phyloP scores from a whole-genome alignment of 2,329 filamentous ascomycete species.

The Clarireedia hainanense region DNA sequence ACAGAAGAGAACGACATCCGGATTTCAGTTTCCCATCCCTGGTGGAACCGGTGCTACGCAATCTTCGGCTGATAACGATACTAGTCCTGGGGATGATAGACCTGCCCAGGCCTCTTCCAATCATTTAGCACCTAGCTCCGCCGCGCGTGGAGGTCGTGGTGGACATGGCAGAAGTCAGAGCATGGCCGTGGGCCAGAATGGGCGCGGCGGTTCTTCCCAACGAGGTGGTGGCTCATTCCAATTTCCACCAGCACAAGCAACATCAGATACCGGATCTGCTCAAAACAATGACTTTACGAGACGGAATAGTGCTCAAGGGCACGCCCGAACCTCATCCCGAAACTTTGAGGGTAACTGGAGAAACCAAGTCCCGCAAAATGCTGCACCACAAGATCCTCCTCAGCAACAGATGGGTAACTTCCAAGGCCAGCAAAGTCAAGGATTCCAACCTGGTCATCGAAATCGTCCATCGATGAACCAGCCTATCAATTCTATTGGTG shows the following conservation, averaged over 20 bases:
- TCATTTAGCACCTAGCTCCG: slow-evolving; percentile 15
- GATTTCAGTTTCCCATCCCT: slow-evolving; percentile 88
- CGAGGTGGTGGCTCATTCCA: slow-evolving; percentile 67
- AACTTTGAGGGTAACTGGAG: slow-evolving; percentile 99
- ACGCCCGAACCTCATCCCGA: slow-evolving; percentile 74
- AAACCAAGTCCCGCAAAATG: slow-evolving; percentile 54
- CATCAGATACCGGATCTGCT: slow-evolving; percentile 41
- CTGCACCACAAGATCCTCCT: slow-evolving; percentile 41
- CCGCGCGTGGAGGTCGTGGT: slow-evolving; percentile 44
- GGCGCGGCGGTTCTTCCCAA: slow-evolving; percentile 51
- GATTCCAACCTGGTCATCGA: slow-evolving; percentile 90
- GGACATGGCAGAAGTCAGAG: slow-evolving; percentile 78
- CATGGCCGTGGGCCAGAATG: slow-evolving; percentile 65
- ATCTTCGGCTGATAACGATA: slow-evolving; percentile 40
- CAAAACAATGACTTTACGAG: slow-evolving; percentile 59
- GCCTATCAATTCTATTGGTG: slow-evolving; percentile 74
- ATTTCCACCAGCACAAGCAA: slow-evolving; percentile 49
- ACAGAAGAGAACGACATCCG: slow-evolving; percentile 89
- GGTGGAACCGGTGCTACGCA: slow-evolving; percentile 53
- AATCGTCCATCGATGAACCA: slow-evolving; percentile 76
- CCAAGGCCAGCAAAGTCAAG: slow-evolving; percentile 64
- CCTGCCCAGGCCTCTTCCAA: slow-evolving; percentile 20
- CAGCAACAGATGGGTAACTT: slow-evolving; percentile 54
- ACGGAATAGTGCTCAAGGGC: slow-evolving; percentile 60
- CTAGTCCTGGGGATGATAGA: slow-evolving; percentile 24